phyloP scores from a whole-genome alignment of 148 eudicot genomes.

The Rhododendron mucronatum region DNA sequence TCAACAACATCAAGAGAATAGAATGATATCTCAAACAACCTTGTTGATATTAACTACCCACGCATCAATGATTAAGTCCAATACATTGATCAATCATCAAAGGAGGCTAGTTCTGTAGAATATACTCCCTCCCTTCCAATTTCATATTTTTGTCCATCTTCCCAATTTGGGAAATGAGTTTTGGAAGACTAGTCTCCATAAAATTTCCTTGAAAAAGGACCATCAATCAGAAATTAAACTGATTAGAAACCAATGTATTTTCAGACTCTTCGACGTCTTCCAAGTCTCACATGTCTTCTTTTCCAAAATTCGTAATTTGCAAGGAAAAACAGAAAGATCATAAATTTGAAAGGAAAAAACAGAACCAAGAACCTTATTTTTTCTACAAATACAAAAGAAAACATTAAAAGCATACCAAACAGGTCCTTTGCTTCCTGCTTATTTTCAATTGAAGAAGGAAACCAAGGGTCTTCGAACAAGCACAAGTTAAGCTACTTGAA shows the following conservation, averaged over 20 bases:
- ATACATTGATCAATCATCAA: neutral
- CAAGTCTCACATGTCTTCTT: neutral
- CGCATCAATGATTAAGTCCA: neutral
- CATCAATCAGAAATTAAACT: neutral
- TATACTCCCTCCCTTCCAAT: neutral
- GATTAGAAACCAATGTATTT: neutral
- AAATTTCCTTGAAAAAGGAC: neutral
- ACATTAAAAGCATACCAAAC: neutral
- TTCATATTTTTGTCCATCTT: neutral
- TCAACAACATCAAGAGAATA: neutral
- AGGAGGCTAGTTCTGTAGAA: neutral
- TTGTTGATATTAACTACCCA: neutral
- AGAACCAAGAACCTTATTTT: neutral
- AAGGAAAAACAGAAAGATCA: neutral
- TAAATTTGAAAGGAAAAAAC: neutral
- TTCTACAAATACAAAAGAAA: neutral
- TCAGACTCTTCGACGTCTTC: neutral
- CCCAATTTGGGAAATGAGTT: neutral
- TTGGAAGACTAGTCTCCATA: neutral
- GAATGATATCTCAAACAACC: neutral
- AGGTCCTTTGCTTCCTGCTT: neutral
- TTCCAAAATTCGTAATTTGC: neutral
- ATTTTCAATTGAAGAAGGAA: neutral
- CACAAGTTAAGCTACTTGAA: neutral
- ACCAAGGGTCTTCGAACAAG: neutral